phyloP scores from a whole-genome alignment of 257 asterid species.

The Solanum sitiens region DNA sequence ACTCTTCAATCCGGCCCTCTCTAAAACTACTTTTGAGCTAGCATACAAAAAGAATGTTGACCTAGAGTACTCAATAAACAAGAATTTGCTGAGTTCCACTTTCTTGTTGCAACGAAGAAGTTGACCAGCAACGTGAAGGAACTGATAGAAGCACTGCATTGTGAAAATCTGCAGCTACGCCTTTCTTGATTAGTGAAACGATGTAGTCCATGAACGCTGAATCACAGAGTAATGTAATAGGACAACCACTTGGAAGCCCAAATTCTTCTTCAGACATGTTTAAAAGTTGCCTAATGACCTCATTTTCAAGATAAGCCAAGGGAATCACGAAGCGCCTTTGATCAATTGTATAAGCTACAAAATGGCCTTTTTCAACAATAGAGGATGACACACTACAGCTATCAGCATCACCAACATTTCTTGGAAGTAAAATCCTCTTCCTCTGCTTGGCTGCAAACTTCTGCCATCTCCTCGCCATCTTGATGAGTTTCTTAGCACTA shows the following conservation, averaged over 20 bases:
- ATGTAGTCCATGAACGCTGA: background rate
- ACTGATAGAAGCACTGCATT: background rate
- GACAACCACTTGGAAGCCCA: background rate
- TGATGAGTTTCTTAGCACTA: background rate
- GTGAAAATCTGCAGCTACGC: background rate
- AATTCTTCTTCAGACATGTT: background rate
- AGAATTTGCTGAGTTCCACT: background rate
- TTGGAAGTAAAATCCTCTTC: background rate
- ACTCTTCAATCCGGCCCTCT: background rate
- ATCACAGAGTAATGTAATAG: background rate
- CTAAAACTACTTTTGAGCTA: background rate
- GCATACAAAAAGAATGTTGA: background rate
- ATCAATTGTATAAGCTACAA: background rate
- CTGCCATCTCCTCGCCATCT: background rate
- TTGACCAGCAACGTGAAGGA: background rate
- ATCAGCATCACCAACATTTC: background rate
- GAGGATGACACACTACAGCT: background rate
- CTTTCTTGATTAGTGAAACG: background rate
- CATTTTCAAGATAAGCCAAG: background rate
- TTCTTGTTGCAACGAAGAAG: background rate
- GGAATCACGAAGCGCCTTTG: background rate
- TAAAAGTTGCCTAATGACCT: background rate
- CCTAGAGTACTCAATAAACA: background rate
- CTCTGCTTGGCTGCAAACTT: background rate
- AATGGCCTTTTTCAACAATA: background rate